Base-by-base conservation (phyloP, 345 rosid species). In the Pistacia atlantica region DNA sequence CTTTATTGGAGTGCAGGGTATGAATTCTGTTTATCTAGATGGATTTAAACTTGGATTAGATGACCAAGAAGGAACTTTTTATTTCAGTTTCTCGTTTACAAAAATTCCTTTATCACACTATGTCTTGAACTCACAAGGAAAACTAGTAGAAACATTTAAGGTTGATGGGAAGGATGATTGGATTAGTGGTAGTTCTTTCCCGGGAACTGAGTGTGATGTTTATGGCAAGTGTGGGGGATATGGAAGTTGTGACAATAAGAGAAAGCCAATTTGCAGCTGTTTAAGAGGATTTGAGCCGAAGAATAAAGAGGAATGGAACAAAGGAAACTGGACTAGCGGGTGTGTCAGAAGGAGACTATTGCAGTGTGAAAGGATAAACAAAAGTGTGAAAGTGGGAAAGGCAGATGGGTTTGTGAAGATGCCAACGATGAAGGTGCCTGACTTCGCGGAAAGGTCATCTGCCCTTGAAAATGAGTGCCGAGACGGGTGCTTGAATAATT, bases 161-260 rank as follows among this genome's bases (percentile, higher is more conserved):
- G 69, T 76, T 59, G 56, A 76, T 18, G 66, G 67, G 6, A 71
- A 52, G 76, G 33, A 42, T 18, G 18, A 12, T n/a, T 83, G 85
- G 84, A 35, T 8, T 4, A 28, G 59, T 3, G 42, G 25, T 25
- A 78, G 31, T 6, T 1, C 5, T 13, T 1, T 25, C 55, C 80
- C 83, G 10, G 13, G 3, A 8, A 73, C 65, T 4, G 65, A 52
- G 0, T 90, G 95, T 73, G 88, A 82, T 60, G 4, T 78, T 22
- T 90, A 90, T 73, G 86, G 81, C 5, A 76, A 17, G 54, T 89
- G 97, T 73, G 95, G 93, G 51, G 58, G 60, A 42, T 88, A 71
- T 59, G 95, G 87, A 2, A 79, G 14, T 16, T 90, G 94, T 46
- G 17, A 77, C 13, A 0, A 72, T 1, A 9, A 42, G 25, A 72